A percentile compares a stretch with the other conserved stretches of the same genome.
Conservation (phyloP, 2,329 filamentous ascomycete species). For the Aspergillus cejpii region DNA sequence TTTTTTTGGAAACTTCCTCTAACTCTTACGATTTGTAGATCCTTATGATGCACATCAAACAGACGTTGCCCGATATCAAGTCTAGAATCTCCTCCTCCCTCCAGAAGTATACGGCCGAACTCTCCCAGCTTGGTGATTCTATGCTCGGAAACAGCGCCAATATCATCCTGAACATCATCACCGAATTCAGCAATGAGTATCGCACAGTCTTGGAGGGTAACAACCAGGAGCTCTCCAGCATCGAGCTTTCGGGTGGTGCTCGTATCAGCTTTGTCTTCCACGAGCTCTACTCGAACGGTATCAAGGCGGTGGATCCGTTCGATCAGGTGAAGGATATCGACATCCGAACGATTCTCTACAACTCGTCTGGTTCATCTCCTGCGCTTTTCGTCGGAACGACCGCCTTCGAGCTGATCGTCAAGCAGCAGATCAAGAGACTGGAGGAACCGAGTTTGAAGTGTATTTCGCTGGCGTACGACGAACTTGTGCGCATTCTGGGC, state of each 20-base stretch:
- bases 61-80: slow-evolving; percentile 98
- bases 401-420: slow-evolving; percentile 97
- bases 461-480: slow-evolving; percentile 93
- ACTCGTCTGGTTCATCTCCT: slow-evolving; percentile 96
- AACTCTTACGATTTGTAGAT: slow-evolving; percentile 50
- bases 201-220: slow-evolving; percentile 92
- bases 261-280: slow-evolving; percentile 99
- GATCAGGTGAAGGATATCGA: slow-evolving; percentile 96
- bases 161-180: slow-evolving; percentile 97
- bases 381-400: slow-evolving; percentile 95
- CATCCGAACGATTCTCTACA: slow-evolving; percentile 94
- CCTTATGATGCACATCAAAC: slow-evolving; percentile 99
- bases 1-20: slow-evolving; percentile 13
- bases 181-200: slow-evolving; percentile 97
- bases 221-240: slow-evolving; percentile 89
- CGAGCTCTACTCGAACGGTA: slow-evolving; percentile 92
- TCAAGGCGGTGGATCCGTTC: slow-evolving; percentile 97
- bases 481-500: slow-evolving; percentile 88
- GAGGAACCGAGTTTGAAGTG: slow-evolving; percentile 97
- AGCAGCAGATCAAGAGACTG: slow-evolving; percentile 93
- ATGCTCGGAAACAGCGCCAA: slow-evolving; percentile 95
- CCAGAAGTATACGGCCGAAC: slow-evolving; percentile 80
- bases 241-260: slow-evolving; percentile 90
- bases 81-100: slow-evolving; percentile 89
- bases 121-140: slow-evolving; percentile 78